Conservation (phyloP, 1,139 yeast genomes). For the Saccharomyces uvarum region DNA sequence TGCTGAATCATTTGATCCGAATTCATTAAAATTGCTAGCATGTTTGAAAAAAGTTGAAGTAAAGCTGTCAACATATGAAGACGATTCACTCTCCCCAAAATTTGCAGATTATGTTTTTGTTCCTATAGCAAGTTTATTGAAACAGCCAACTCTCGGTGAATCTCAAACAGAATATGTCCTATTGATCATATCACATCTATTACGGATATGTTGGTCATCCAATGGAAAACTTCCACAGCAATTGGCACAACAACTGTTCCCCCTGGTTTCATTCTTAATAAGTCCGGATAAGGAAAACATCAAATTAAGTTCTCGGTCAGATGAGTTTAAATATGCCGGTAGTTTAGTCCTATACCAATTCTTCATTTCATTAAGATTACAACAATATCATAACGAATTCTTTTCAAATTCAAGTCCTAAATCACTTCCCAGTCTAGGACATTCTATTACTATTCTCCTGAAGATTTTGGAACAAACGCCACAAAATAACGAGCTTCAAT, state of each 20-base stretch:
- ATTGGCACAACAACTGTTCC: slow-evolving; percentile 43
- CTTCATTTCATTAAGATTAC: slow-evolving; percentile 13
- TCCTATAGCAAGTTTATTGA: slow-evolving; percentile 48
- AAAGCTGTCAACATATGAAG: slow-evolving; percentile 16
- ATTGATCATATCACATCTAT: slow-evolving; percentile 36
- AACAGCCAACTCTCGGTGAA: slow-evolving; percentile 39
- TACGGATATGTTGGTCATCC: slow-evolving; percentile 42
- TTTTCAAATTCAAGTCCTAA: slow-evolving; percentile 27
- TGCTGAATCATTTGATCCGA: slow-evolving; percentile 30
- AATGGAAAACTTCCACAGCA: slow-evolving; percentile 34
- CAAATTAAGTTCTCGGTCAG: slow-evolving; percentile 23
- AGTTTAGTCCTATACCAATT: slow-evolving; percentile 30
- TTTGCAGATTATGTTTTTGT: slow-evolving; percentile 58
- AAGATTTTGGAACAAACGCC: slow-evolving; percentile 31
- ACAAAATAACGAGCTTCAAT: slow-evolving; percentile 30
- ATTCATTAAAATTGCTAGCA: slow-evolving; percentile 26
- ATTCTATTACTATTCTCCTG: slow-evolving; percentile 40
- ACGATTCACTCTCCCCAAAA: slow-evolving; percentile 30
- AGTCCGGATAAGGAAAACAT: slow-evolving; percentile 23
- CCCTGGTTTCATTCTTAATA: slow-evolving; percentile 42
- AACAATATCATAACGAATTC: slow-evolving; percentile 31
- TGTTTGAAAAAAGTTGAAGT: slow-evolving; percentile 32
- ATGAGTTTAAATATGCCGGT: slow-evolving; percentile 40
- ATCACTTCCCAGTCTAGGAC: slow-evolving; percentile 40
- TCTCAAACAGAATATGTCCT: slow-evolving; percentile 40